A percentile compares a stretch with the other conserved stretches of the same genome.
phyloP scores from a whole-genome alignment of 345 rosid genomes.

The Excoecaria agallocha region DNA sequence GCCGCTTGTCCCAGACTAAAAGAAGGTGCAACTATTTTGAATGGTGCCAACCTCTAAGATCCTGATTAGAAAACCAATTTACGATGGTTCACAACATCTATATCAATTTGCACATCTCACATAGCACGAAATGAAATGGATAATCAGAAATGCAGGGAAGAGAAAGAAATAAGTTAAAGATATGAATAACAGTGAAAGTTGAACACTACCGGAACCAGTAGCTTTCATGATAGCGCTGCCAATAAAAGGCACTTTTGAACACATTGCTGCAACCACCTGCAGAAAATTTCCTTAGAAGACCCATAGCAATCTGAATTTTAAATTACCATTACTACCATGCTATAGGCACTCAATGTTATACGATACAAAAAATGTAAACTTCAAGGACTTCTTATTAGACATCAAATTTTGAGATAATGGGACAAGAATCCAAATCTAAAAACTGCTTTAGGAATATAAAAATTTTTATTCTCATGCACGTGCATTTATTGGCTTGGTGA shows the following conservation, averaged over 20 bases:
- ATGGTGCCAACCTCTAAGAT: neutral
- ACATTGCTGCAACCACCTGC: conserved; percentile 95
- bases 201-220: conserved; percentile 59
- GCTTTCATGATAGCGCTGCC: conserved; percentile 85
- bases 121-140: neutral
- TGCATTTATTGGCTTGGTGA: neutral
- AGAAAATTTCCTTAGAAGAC: conserved; percentile 22
- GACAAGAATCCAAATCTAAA: neutral
- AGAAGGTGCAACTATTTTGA: neutral
- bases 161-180: conserved; percentile 4
- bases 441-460: neutral
- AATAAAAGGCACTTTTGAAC: conserved; percentile 84
- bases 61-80: neutral
- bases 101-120: conserved; percentile 1
- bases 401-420: neutral
- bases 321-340: neutral
- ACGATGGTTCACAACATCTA: neutral
- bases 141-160: neutral
- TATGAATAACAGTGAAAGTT: neutral
- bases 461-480: neutral
- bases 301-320: neutral
- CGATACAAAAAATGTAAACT: neutral
- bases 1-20: neutral
- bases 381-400: neutral
- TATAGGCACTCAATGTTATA: neutral